phyloP scores from a whole-genome alignment of 176 grass and related monocot species.

The Alopecurus myosuroides region DNA sequence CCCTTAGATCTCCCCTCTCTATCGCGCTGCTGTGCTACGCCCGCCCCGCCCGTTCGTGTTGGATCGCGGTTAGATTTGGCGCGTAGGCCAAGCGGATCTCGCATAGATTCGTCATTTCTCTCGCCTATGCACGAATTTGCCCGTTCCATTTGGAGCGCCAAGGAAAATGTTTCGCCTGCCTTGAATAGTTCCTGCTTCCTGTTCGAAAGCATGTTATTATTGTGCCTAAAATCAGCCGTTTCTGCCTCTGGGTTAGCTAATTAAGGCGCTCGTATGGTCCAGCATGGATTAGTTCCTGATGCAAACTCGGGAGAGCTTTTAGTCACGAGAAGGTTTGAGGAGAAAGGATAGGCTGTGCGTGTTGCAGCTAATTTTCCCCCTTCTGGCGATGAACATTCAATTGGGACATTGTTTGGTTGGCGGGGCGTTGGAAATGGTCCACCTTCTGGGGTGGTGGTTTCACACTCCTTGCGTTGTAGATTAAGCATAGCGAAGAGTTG shows the following conservation, averaged over 20 bases:
- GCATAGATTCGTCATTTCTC: not conserved
- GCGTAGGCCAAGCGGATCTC: not conserved
- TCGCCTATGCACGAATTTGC: not conserved
- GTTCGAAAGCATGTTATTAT: not conserved
- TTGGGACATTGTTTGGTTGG: not conserved
- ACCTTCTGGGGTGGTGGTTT: not conserved
- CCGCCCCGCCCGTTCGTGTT: not conserved
- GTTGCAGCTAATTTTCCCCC: not conserved
- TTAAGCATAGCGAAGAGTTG: not conserved
- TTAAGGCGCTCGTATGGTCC: not conserved
- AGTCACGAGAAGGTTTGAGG: not conserved
- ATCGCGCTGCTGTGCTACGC: not conserved
- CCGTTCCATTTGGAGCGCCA: not conserved
- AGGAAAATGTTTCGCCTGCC: not conserved
- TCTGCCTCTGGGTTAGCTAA: not conserved
- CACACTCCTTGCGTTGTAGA: not conserved
- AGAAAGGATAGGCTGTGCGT: not conserved
- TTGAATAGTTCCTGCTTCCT: not conserved
- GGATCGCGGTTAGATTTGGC: slow-evolving; percentile 2
- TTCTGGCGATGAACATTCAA: not conserved
- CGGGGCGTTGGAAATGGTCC: slow-evolving; percentile 13
- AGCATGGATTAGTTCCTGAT: not conserved
- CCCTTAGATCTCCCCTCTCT: slow-evolving; percentile 16
- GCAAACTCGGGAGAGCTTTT: not conserved
- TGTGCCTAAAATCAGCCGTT: not conserved